Base-by-base conservation (phyloP, 2,329 filamentous ascomycete species). In the Aspergillus neoniger region DNA sequence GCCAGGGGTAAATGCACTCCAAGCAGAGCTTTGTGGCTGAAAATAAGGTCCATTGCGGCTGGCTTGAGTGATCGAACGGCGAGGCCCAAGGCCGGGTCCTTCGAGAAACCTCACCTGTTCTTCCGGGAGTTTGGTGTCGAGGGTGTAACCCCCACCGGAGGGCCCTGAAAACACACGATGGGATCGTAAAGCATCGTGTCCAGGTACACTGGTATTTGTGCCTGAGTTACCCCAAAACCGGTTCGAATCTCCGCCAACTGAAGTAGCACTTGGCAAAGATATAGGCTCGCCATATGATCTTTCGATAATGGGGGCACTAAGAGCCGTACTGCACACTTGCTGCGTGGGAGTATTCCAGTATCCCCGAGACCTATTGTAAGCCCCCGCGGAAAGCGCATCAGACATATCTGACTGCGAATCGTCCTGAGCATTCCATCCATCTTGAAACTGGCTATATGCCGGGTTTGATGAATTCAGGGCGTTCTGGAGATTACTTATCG, bases 381-480 rank as follows among this genome's bases (percentile, higher is more conserved):
- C 73, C 36, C 74, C 76, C 32, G 74, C 71, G 38, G 78, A 76
- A 55, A 80, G 63, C 19, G 72, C 70, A 44, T 82, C 80, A 10
- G 76, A 80, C 55, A 77, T 74, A 43, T 82, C 79, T 36, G 79
- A 80, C 39, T 74, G 76, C 15, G 75, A 72, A 66, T 82, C 79
- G 17, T 81, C 79, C 54, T 77, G 77, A 6, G 59, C 58, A 51
- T 63, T 72, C 81, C 81, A 83, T 41, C 72, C 66, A 50, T 80
- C 79, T 47, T 76, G 76, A 39, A 75, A 72, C 44, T 76, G 72
- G 52, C 74, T 74, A 53, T 77, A 79, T 5, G 74, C 66, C 21
- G 78, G 78, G 63, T 77, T 79, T 5, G 81, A 80, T 25, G 80
- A 77, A 65, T 84, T 83, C 70, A 85, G 83, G n/a, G 75, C 80